Base-by-base conservation (phyloP, 768 basidiomycete genomes). In the Boletellus emodensis region DNA sequence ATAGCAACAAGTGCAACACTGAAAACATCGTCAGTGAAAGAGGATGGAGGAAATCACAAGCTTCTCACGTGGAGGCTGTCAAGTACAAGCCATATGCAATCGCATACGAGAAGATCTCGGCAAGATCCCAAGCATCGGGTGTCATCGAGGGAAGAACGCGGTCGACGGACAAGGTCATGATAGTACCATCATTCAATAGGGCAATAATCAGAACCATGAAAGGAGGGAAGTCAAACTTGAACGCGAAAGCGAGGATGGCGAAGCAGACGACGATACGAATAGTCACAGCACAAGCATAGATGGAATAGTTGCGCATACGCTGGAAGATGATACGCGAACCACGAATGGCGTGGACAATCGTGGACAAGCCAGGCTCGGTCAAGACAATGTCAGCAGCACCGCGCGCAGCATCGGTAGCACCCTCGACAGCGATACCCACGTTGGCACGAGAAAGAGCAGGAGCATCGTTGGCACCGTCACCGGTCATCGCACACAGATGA, bases 151-250 rank as follows among this genome's bases (percentile, higher is more conserved):
- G 95, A 59, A 98, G 72, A 49, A 97, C 95, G 66, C 95, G 90
- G 71, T 98, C 95, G 38, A 95, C 87, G 6, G 89, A 91, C 51
- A 97, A 79, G 7, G 95, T 98, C 94, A 98, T 96, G 80, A 98
- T 97, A 55, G 95, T 97, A 67, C 95, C 95, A 67, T 98, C 95
- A 71, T 98, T 98, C 60, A 96, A 76, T 34, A 97, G 80, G 51
- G 95, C 95, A 58, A 98, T 94, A 71, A 97, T 91, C 69, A 98
- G 87, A 60, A 98, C 84, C 95, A 97, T 98, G 83, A 98, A 98
- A 12, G 95, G 93, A 58, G 95, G 95, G 92, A 98, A 98, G 72
- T 96, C 89, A 73, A 95, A 94, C 77, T 86, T 83, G 85, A 94
- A 98, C 33, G 85, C 86, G 70, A 97, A 97, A 39, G 91, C 90